Conservation (phyloP, 768 basidiomycete species). For the Termitomyces sp. region DNA sequence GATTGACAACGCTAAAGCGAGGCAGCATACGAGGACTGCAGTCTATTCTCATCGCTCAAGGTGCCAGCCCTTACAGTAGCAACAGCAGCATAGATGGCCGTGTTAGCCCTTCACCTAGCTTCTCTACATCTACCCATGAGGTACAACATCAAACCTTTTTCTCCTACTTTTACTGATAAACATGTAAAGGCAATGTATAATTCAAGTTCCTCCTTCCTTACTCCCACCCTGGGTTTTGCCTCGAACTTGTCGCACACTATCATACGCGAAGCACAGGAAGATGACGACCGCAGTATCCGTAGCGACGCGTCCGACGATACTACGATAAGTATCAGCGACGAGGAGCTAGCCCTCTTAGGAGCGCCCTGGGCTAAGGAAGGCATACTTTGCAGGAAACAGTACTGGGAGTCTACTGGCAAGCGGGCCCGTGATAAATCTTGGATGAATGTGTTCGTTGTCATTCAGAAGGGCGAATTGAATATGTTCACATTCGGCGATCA, state of each 20-base stretch:
- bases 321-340: constrained; percentile 85
- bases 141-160: constrained; percentile 26
- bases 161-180: not conserved
- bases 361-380: constrained; percentile 99
- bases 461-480: constrained; percentile 88
- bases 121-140: constrained; percentile 84
- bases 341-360: constrained; percentile 91
- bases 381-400: constrained; percentile 90
- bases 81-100: constrained; percentile 82
- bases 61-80: constrained; percentile 79
- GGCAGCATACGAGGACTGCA: constrained; percentile 88
- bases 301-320: constrained; percentile 65
- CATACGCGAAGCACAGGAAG: constrained; percentile 91
- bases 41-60: constrained; percentile 64
- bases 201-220: constrained; percentile 64
- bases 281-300: constrained; percentile 66
- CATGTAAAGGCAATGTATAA: constrained; percentile 46
- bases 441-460: constrained; percentile 95
- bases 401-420: constrained; percentile 83
- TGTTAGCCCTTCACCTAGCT: constrained; percentile 92
- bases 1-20: constrained; percentile 75
- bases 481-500: constrained; percentile 94
- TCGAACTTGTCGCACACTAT: constrained; percentile 95
- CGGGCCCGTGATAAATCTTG: constrained; percentile 85
- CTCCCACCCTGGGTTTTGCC: constrained; percentile 92